These are phyloP conservation scores for Abelmoschus esculentus DNA, from an alignment of 345 rosid genomes.

Conservation along the genomic window DNA sequence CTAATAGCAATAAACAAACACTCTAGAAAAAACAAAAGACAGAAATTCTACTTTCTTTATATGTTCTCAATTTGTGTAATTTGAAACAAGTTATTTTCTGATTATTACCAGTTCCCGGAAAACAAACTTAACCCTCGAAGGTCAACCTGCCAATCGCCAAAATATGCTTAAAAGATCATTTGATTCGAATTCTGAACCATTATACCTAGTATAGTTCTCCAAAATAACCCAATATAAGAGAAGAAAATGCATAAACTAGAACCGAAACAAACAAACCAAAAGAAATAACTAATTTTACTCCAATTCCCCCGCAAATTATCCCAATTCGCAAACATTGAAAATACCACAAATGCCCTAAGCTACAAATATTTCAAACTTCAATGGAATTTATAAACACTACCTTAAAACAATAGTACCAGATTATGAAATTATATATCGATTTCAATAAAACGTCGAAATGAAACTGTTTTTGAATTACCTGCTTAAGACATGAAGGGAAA, in stretches of 20 bases:
- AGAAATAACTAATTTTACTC: not conserved
- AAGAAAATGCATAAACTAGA: not conserved
- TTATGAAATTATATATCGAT: not conserved
- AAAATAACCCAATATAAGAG: not conserved
- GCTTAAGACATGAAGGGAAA: constrained; percentile 86
- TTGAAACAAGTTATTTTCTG: not conserved
- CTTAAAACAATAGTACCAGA: not conserved
- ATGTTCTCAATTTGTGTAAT: not conserved
- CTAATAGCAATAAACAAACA: not conserved
- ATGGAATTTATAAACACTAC: not conserved
- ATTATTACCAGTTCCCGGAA: not conserved
- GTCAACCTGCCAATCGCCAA: not conserved
- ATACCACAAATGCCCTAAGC: not conserved
- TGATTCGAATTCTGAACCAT: not conserved
- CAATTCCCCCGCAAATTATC: not conserved
- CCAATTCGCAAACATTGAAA: not conserved
- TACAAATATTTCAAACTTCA: not conserved
- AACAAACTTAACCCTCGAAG: not conserved
- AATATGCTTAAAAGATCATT: not conserved
- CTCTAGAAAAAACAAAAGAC: not conserved
- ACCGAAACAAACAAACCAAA: not conserved
- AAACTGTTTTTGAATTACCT: constrained; percentile 26
- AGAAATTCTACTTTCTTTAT: too few relatives aligned
- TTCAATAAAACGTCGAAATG: not conserved
- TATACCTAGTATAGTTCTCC: too few relatives aligned